Evolutionary conservation across 2,329 filamentous ascomycete genomes (phyloP), one percentile per base, ranked within the genome.

Genomic region (Chaetomiaceae sp.): DNA sequence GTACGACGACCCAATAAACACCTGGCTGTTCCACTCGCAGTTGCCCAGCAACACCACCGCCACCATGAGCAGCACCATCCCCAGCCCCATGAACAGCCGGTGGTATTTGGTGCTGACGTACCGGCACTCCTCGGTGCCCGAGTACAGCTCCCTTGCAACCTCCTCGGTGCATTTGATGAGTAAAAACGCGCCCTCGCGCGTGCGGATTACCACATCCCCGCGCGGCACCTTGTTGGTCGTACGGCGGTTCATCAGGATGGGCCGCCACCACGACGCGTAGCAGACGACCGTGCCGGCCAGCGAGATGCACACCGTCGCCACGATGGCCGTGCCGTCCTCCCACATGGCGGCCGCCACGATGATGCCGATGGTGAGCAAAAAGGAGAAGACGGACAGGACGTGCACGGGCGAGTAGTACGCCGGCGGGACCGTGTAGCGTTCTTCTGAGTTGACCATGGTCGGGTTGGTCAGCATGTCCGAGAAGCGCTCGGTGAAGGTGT

Each of bases 141-240:
- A 76, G 66, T 84, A 85, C 0, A 85, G 72, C 63, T 85, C 82
- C n/a, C 82, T 74, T 1, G 81, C 78, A 2, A 85, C 77, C 29
- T 82, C 76, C 64, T 85, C 81, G 5, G 75, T 74, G 61, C 82
- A 84, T 42, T 72, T 71, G 15, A 85, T 69, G 6, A 83, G 68
- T 2, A 85, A 64, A 58, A 85, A 83, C 1, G 79, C 81, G 1
- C 81, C 81, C 59, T 80, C 77, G 6, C 80, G 75, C 1, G 82
- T 84, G 25, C 78, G 75, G 51, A 85, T 83, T 25, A 84, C 74
- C n/a, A 85, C 75, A 57, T 85, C 81, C 1, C 81, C 81, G 2
- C 59, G 61, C 1, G 81, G 81, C 0, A 82, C 76, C 19, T 72
- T 65, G 27, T 75, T 72, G 6, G 65, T 73, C 49, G 76, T 72